A percentile compares a stretch with the other conserved stretches of the same genome.
phyloP scores from a whole-genome alignment of 2,329 filamentous ascomycete species.

The Mariannaea sp. region DNA sequence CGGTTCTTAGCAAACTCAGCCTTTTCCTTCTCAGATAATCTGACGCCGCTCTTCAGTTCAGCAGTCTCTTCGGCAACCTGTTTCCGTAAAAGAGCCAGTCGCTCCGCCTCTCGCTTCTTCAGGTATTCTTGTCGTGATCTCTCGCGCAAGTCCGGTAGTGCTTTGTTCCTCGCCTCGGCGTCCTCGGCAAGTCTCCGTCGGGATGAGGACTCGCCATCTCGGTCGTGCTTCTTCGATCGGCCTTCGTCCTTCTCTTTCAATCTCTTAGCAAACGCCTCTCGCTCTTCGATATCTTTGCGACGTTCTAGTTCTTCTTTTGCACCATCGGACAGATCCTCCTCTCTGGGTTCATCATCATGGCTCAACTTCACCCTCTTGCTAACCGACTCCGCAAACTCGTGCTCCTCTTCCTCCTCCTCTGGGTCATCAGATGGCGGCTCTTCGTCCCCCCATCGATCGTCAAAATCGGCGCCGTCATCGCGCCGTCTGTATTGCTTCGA shows the following conservation, averaged over 20 bases:
- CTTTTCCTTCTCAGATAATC: constrained; percentile 77
- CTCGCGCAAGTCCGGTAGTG: constrained; percentile 80
- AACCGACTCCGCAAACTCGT: constrained; percentile 70
- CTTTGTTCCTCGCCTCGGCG: constrained; percentile 67
- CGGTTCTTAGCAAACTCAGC: constrained; percentile 88
- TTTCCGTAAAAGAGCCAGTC: constrained; percentile 81
- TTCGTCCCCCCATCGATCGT: constrained; percentile 83
- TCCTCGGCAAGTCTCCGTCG: constrained; percentile 58
- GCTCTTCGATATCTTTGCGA: constrained; percentile 71
- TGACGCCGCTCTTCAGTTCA: constrained; percentile 76
- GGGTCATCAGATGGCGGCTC: constrained; percentile 55
- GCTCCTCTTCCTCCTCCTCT: constrained; percentile 54
- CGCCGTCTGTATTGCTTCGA: constrained; percentile 51
- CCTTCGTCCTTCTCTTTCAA: constrained; percentile 73
- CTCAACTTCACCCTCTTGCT: constrained; percentile 71
- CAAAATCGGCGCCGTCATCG: constrained; percentile 59
- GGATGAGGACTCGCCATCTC: constrained; percentile 60
- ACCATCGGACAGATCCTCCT: constrained; percentile 62
- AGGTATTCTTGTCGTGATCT: constrained; percentile 91
- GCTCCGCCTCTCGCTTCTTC: constrained; percentile 87
- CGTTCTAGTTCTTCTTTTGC: constrained; percentile 62
- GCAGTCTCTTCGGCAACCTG: constrained; percentile 89
- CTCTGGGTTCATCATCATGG: constrained; percentile 54
- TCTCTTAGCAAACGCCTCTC: constrained; percentile 79
- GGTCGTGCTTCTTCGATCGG: constrained; percentile 70